Conservation (phyloP, 23 red algal genomes). For the Pyropia haitanensis region DNA sequence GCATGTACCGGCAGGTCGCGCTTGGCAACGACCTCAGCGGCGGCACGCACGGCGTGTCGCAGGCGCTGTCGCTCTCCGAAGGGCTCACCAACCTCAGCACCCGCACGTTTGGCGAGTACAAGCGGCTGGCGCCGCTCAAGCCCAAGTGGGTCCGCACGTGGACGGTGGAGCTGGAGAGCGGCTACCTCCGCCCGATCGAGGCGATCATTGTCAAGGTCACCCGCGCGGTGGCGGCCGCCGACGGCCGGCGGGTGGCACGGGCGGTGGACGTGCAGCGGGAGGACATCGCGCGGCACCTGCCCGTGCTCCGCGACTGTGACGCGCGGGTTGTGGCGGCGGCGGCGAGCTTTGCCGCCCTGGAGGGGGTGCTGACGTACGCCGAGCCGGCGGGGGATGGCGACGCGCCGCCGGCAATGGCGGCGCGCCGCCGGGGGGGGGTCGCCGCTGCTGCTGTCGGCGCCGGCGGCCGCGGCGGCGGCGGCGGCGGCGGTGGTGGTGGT, state of each 20-base stretch:
- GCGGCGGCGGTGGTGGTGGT: background rate
- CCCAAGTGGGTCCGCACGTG: slow-evolving; percentile 49
- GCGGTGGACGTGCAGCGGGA: slow-evolving; percentile 50
- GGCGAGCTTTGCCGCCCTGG: slow-evolving; percentile 36
- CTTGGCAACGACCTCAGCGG: too few relatives aligned
- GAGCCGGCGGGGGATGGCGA: slow-evolving; percentile 15
- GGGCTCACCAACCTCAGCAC: slow-evolving; percentile 62
- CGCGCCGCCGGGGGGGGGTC: slow-evolving; percentile 22
- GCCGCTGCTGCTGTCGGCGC: too few relatives aligned
- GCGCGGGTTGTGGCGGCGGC: slow-evolving; percentile 45
- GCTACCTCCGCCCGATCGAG: slow-evolving; percentile 47
- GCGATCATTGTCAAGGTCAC: slow-evolving; percentile 51
- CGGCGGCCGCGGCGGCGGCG: background rate
- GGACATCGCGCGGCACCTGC: slow-evolving; percentile 74
- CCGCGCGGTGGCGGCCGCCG: background rate
- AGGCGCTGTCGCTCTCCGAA: too few relatives aligned
- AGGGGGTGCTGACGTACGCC: slow-evolving; percentile 60
- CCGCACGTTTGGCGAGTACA: slow-evolving; percentile 91
- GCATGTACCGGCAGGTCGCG: too few relatives aligned
- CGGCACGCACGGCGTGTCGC: too few relatives aligned
- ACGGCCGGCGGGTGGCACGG: slow-evolving; percentile 30
- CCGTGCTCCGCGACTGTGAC: slow-evolving; percentile 58
- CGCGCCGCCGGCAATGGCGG: background rate
- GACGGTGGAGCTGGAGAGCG: slow-evolving; percentile 67
- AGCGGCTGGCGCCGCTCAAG: slow-evolving; percentile 65